Conservation (phyloP, 176 grass and related monocot species). For the Elaeis guineensis region DNA sequence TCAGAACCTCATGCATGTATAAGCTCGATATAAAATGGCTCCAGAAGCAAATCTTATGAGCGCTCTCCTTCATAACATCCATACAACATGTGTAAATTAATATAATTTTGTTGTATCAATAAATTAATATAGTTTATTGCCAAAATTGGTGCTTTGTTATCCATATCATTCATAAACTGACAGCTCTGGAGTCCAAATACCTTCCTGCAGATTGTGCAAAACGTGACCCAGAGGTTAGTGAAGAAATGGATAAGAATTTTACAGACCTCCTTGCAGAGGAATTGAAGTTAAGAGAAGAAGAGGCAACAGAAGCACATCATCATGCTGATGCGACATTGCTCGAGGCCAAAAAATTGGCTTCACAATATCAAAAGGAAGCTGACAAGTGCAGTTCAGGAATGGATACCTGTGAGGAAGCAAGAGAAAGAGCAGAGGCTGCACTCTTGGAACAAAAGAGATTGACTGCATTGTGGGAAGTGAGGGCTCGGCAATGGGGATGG, state of each 20-base stretch:
- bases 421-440: slow-evolving; percentile 61
- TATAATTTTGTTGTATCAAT: no score
- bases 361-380: slow-evolving; percentile 98
- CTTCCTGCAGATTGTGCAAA: slow-evolving; percentile 60
- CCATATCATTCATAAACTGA: no score
- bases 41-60: no score
- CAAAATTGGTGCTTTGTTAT: no score
- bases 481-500: slow-evolving; percentile 70
- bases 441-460: slow-evolving; percentile 56
- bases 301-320: slow-evolving; percentile 60
- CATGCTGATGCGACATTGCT: slow-evolving; percentile 70
- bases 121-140: no score
- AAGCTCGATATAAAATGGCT: no score
- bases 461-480: slow-evolving; percentile 67
- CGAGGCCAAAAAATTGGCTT: slow-evolving; percentile 85
- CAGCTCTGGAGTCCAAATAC: no score
- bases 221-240: slow-evolving; percentile 38
- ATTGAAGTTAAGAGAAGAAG: slow-evolving; percentile 74
- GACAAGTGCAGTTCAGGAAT: slow-evolving; percentile 97
- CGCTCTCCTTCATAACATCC: no score
- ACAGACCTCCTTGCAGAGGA: slow-evolving; percentile 77
- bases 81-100: no score
- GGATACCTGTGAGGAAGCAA: slow-evolving; percentile 93
- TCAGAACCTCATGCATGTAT: no score
- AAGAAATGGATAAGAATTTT: slow-evolving; percentile 90